Percentiles rank a stretch among this genome's conserved stretches.
These are phyloP conservation scores for Phytophthora citricola DNA, from an alignment of 352 stramenopile genomes.

Conservation along the genomic window DNA sequence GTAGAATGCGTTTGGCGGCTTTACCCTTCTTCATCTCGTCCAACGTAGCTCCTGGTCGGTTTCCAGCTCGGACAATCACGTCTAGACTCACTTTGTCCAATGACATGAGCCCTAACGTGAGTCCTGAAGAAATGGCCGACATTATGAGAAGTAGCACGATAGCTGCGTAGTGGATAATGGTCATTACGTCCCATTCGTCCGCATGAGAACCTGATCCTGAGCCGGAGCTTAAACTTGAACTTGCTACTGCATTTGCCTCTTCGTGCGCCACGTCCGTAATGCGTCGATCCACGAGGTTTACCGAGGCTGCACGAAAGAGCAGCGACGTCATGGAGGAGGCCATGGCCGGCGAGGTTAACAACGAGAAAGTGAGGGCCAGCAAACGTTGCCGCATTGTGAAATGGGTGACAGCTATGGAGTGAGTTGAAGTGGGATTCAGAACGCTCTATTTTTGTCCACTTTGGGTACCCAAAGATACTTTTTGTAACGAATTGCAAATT, in stretches of 20 bases:
- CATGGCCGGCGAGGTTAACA: background rate
- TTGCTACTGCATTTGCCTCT: background rate
- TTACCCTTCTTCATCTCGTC: constrained; percentile 65
- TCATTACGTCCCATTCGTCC: constrained; percentile 19
- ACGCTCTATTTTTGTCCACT: constrained; percentile 8
- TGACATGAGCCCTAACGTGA: constrained; percentile 97
- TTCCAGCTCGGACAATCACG: constrained; percentile 93
- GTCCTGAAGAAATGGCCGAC: constrained; percentile 94
- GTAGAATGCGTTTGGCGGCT: constrained; percentile 77
- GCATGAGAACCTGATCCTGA: background rate
- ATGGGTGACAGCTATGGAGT: background rate
- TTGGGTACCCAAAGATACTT: constrained; percentile 3
- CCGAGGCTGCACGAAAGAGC: constrained; percentile 28
- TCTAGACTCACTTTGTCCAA: constrained; percentile 97
- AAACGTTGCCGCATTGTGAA: no score
- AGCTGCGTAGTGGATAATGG: constrained; percentile 48
- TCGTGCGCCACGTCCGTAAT: constrained; percentile 15
- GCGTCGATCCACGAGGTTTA: constrained; percentile 17
- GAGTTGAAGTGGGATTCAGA: constrained; percentile 8
- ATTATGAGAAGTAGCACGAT: constrained; percentile 80
- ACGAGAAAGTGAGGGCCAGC: background rate
- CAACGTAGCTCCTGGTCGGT: constrained; percentile 69
- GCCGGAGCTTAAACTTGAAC: background rate
- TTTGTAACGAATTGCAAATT: background rate
- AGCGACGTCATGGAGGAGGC: constrained; percentile 25